Evolutionary conservation across 2,329 filamentous ascomycete species (phyloP), one percentile per base, ranked within the genome.

Genomic region (Colletotrichum neosansevieriae): DNA sequence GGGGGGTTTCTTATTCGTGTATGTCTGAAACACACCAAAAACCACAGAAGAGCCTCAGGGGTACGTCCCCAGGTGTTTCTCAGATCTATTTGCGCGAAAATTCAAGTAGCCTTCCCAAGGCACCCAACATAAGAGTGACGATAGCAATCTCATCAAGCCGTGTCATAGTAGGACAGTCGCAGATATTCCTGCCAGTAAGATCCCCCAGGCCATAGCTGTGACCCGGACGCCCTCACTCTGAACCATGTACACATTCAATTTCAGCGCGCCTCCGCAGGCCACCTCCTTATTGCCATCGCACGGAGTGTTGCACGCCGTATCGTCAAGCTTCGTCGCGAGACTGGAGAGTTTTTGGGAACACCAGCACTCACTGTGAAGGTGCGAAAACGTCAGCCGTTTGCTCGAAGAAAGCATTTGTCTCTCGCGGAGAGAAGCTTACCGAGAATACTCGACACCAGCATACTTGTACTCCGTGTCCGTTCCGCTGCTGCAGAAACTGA

Each of bases 381-480:
- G 29, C 1, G 29, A 6, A 11, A 32, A 13, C 17, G 64, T 58
- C 56, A 70, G 58, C 12, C 19, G 3, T 13, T 45, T 0, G 45
- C 24, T 40, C 13, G 2, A 32, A 17, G 6, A 24, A 4, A 24
- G 17, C 2, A 13, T 17, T 3, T 11, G 3, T 3, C 29, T 3
- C 5, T 21, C 13, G 47, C 0, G 10, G 9, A 32, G 49, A 34
- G 24, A 12, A 24, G 71, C 79, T 45, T 70, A 83, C 82, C 80
- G 76, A 13, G 84, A 79, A 76, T 84, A 88, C 77, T 89, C 85
- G 45, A 89, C 73, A 2, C 86, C 87, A 3, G 86, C 86, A 73
- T 84, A 87, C 61, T 78, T 77, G 72, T 82, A 86, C 34, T 77
- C 72, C 12, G 75, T 78, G 40, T 73, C 74, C 58, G 74, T 73